Evolutionary conservation across 257 asterid genomes (phyloP), one percentile per base, ranked within the genome.

Genomic region (Plantago major): DNA sequence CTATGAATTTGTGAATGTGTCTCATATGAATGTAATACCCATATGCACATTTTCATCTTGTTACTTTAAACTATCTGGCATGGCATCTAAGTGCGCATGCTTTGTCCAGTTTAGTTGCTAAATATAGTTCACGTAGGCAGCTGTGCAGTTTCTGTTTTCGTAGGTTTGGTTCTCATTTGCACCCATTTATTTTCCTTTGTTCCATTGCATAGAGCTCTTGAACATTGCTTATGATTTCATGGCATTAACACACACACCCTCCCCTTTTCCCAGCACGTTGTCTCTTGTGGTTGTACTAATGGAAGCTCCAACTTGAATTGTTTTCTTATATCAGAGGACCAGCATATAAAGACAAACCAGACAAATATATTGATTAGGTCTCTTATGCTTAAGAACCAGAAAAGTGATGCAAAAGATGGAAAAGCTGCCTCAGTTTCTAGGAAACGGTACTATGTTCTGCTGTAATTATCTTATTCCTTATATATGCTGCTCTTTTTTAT

Each of bases 281-380:
- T 62, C 64, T 66, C 22, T 60, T 46, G 16, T 69, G 65, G 60
- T 51, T 69, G 42, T 56, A 55, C 55, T 63, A 57, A 33, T 53
- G 28, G 42, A 58, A 53, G 57, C 60, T 47, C 62, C 63, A 17
- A 57, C 58, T 51, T 37, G 14, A 56, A 53, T 78, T 65, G 42
- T 60, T 47, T 72, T 67, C 37, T 54, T 57, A 18, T 67, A 42
- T 57, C 87, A 78, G 96, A 70, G 67, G 73, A 80, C 70, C 97
- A 90, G 80, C 55, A 77, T 65, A 84, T 89, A 70, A 81, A 74
- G 70, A 88, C 96, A 57, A 79, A 88, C 80, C 90, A 83, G 64
- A 78, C 77, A 28, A 88, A 88, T 75, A 83, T 85, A 71, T 69
- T 88, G 71, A 83, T 88, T 63, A 76, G 96, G 73, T 85, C 96